Evolutionary conservation across 2,329 filamentous ascomycete genomes (phyloP).

Genomic region (Talaromyces verruculosus): DNA sequence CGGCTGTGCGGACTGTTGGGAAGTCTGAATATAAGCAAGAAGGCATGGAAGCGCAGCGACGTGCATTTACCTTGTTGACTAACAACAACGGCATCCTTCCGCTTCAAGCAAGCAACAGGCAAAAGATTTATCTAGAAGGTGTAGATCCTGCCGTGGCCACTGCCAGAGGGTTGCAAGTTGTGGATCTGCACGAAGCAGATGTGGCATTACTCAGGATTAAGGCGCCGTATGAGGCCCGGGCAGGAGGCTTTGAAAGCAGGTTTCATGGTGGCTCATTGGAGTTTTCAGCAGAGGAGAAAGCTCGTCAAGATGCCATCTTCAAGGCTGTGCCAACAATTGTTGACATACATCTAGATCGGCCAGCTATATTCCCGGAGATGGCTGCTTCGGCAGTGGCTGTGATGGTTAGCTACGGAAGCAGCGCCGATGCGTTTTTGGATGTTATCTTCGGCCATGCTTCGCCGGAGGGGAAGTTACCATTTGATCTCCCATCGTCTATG

Average conservation of each 20-base stretch:
- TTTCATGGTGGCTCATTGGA: neutral
- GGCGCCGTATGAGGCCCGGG: neutral
- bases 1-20: slow-evolving; percentile 55
- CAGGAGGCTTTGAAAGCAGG: neutral
- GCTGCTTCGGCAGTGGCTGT: slow-evolving; percentile 27
- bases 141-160: neutral
- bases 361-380: slow-evolving; percentile 45
- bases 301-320: neutral
- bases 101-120: slow-evolving; percentile 48
- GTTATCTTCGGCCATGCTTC: slow-evolving; percentile 37
- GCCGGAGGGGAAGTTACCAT: slow-evolving; percentile 48
- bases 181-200: neutral
- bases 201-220: neutral
- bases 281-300: neutral
- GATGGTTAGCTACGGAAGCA: neutral
- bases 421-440: slow-evolving; percentile 44
- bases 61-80: slow-evolving; percentile 62
- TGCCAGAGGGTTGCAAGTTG: neutral
- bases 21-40: slow-evolving; percentile 61
- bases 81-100: slow-evolving; percentile 57
- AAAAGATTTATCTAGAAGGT: neutral
- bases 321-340: neutral
- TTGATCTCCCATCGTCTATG: slow-evolving; percentile 50
- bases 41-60: slow-evolving; percentile 60
- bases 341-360: neutral